Evolutionary conservation across 2,329 filamentous ascomycete species (phyloP), one percentile per base, ranked within the genome.

Genomic region (Stagonosporopsis cucurbitacearum): DNA sequence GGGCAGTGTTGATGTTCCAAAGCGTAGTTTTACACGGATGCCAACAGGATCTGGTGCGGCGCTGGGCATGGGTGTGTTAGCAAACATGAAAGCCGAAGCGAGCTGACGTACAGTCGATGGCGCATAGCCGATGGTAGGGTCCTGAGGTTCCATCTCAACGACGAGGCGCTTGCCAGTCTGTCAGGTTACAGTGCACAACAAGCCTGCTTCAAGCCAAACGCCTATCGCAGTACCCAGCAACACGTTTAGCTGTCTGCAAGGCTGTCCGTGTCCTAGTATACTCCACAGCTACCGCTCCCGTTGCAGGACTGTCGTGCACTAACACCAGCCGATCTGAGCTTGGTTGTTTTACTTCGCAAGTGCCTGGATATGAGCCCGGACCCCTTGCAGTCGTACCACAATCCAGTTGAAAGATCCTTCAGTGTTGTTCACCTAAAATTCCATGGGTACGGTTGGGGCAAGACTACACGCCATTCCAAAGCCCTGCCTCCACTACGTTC

Each of bases 401-500:
- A 67, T 67, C 65, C 64, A 63, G 60, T 63, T 57, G 43, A 42
- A 62, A 63, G 61, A 63, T 65, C 58, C 41, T 55, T 64, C 50
- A 55, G 53, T 37, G 52, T 50, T 50, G 40, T 61, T 60, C 49
- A 42, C 63, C 51, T 59, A 58, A 40, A 60, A 57, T 60, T 58
- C 68, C 70, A 61, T 53, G 45, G 55, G 45, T 58, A 63, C 65
- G 65, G 68, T 63, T 50, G 45, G 55, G 55, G 50, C 53, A 57
- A 50, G 33, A 46, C 56, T 58, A 60, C 59, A 64, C 64, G 61
- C 62, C 71, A 75, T 75, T 74, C 72, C 68, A 64, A 57, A 62
- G 64, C 69, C 69, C 68, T 72, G 65, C 66, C 64, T 66, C 62
- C 53, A 63, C 68, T 65, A 66, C 70, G 69, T 66, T 66, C 70